These are phyloP conservation scores for Datisca glomerata DNA, from an alignment of 306 rosid species.

Conservation along the genomic window DNA sequence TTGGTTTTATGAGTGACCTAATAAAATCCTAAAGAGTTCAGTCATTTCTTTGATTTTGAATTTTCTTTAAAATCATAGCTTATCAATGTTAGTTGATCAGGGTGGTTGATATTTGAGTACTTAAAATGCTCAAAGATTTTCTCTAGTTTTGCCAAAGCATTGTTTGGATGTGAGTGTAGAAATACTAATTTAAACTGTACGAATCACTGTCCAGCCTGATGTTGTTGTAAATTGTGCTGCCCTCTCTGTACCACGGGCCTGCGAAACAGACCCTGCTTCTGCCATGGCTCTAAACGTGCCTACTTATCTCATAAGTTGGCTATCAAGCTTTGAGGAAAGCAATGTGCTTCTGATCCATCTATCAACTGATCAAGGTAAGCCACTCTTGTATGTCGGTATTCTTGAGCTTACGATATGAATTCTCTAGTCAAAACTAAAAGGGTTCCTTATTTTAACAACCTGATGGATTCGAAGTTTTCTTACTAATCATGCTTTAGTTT, in stretches of 20 bases:
- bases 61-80: no score
- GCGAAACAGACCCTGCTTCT: conserved; percentile 63
- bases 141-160: neutral
- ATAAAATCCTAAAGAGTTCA: no score
- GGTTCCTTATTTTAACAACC: no score
- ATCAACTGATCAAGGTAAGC: conserved; percentile 90
- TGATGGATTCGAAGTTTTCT: no score
- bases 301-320: conserved; percentile 63
- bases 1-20: no score
- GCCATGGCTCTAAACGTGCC: conserved; percentile 80
- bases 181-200: neutral
- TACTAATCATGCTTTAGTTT: no score
- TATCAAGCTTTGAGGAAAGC: conserved; percentile 37
- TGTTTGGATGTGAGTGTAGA: neutral
- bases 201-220: conserved; percentile 50
- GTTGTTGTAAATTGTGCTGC: conserved; percentile 88
- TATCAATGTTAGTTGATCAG: no score
- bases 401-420: no score
- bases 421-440: no score
- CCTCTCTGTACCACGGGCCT: conserved; percentile 73
- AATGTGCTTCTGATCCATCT: conserved; percentile 59
- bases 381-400: no score
- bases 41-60: no score
- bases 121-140: neutral
- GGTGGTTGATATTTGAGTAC: no score